Evolutionary conservation across 169 alveolate species (phyloP), one percentile per base, ranked within the genome.

Genomic region (Eimeria acervulina): DNA sequence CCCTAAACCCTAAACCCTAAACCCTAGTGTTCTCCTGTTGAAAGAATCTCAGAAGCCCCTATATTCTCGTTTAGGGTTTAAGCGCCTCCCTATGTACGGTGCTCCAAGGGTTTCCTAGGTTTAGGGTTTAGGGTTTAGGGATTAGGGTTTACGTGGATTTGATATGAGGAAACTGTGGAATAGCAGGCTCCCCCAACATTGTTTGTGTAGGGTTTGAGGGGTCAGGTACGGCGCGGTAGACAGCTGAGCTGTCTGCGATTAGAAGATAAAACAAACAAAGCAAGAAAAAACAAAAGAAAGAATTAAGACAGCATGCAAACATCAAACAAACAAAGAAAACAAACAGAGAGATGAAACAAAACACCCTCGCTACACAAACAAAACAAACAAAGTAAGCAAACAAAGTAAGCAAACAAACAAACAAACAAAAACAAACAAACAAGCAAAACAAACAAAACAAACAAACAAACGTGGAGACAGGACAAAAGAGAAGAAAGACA

Each of bases 91-190:
- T 61, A 31, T 51, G 59, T n/a, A n/a, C 63, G 63, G n/a, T 13
- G 7, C 63, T 15, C 63, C 63, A 47, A 47, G 55, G 74, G 83
- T 15, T 72, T 74, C n/a, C 59, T 17, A 51, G 21, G 59, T 17
- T 17, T 12, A 40, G 88, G 88, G 66, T 26, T 44, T 78, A 78
- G 88, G 88, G 88, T 78, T 78, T 78, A 78, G 88, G 88, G 88
- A 42, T 42, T 78, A 78, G 61, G 66, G 88, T 44, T 78, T 78
- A 83, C 91, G 42, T 66, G 21, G 91, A 83, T 52, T 83, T 83
- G 91, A 83, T 52, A 33, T 52, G 23, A 10, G 91, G 91, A 28
- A 83, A 83, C 52, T 51, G 91, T 33, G 68, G 74, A 38, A 83
- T 12, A 0, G 66, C 91, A 5, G 28, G 52, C n/a, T 21, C 59